Conservation (phyloP, 225 moss, liverwort and hornwort genomes). For the Polytrichum formosum region DNA sequence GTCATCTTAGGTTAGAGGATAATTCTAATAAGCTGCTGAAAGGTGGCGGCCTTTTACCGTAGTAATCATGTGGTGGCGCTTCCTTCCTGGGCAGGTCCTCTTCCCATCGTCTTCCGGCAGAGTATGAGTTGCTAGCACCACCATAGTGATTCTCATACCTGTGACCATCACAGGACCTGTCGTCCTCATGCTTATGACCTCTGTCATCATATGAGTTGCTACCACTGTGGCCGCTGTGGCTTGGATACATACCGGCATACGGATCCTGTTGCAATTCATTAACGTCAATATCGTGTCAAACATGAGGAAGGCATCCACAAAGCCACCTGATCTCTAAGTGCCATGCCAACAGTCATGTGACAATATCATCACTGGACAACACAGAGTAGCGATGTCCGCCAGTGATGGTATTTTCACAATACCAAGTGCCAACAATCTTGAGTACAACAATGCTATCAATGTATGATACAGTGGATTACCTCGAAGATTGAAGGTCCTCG, state of each 20-base stretch:
- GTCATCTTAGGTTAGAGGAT: no score
- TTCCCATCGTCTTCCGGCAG: conserved; percentile 25
- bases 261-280: conserved; percentile 27
- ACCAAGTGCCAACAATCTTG: neutral
- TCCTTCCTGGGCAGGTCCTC: conserved; percentile 16
- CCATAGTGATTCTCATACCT: conserved; percentile 40
- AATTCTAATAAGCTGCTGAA: neutral
- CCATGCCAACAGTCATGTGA: no score
- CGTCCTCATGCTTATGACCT: conserved; percentile 20
- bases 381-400: no score
- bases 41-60: conserved; percentile 26
- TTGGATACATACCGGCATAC: conserved; percentile 21
- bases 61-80: conserved; percentile 17
- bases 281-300: neutral
- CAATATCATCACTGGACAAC: no score
- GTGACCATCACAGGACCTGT: conserved; percentile 23
- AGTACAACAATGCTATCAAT: neutral
- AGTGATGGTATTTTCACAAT: no score
- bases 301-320: neutral
- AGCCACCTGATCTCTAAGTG: no score
- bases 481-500: conserved; percentile 51
- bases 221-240: conserved; percentile 2
- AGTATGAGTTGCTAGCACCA: conserved; percentile 38
- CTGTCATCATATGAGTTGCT: conserved; percentile 14
- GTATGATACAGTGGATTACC: conserved; percentile 8